Evolutionary conservation across 1,284 basidiomycete species (phyloP).

Genomic region (Malassezia globosa): DNA sequence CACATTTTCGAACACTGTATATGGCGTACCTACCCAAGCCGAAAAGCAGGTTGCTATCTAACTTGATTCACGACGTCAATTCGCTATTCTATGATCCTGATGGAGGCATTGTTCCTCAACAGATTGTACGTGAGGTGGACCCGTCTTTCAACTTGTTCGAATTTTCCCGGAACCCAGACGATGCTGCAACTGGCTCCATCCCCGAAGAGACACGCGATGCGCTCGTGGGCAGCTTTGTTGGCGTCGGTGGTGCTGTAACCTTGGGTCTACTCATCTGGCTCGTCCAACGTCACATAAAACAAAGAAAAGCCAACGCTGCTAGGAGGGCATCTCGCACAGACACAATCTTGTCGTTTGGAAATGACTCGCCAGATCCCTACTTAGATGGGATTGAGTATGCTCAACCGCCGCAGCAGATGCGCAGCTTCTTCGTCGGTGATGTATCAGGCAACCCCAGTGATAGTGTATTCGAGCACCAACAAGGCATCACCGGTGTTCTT

Average conservation of each 20-base stretch:
- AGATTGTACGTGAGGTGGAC: constrained; percentile 36
- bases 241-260: constrained; percentile 23
- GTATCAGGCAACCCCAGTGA: neutral
- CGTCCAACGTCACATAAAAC: constrained; percentile 1
- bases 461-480: neutral
- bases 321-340: neutral
- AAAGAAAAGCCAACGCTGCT: neutral
- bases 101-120: constrained; percentile 18
- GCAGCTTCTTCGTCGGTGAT: neutral
- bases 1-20: constrained; percentile 26
- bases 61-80: neutral
- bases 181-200: neutral
- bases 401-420: neutral
- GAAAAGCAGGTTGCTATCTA: neutral
- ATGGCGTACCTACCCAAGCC: constrained; percentile 30
- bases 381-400: neutral
- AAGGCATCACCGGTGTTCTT: neutral
- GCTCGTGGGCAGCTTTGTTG: constrained; percentile 31
- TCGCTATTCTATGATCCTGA: neutral
- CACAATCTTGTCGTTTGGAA: constrained; percentile 3
- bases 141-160: constrained; percentile 26
- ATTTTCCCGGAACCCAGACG: constrained; percentile 6
- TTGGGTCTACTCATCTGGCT: constrained; percentile 23
- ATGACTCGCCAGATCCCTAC: neutral
- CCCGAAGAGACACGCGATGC: constrained; percentile 23